Conservation (phyloP, 23 red algal genomes). For the Gracilaria vermiculophylla region DNA sequence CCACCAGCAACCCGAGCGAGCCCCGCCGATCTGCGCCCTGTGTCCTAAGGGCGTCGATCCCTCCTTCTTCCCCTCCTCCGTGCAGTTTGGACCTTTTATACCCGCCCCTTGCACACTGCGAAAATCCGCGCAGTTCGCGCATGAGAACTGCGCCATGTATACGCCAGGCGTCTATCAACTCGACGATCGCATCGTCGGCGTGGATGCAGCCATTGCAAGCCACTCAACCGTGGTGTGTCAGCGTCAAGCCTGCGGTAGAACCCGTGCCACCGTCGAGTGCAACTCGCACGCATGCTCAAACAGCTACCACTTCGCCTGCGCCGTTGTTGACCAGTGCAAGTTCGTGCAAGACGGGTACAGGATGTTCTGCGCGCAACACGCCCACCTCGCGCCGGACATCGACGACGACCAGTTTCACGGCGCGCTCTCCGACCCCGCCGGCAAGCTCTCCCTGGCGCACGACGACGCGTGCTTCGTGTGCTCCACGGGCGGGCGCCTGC, state of each 20-base stretch:
- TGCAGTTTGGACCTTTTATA: constrained; percentile 7
- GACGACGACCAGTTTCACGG: constrained; percentile 29
- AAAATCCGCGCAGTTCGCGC: background rate
- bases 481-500: constrained; percentile 18
- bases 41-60: constrained; percentile 38
- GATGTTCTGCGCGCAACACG: constrained; percentile 30
- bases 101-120: background rate
- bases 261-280: constrained; percentile 7
- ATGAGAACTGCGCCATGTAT: constrained; percentile 37
- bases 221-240: background rate
- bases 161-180: constrained; percentile 5
- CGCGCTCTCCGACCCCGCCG: background rate
- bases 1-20: background rate
- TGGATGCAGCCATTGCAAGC: background rate
- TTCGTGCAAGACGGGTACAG: constrained; percentile 39
- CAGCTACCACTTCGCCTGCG: constrained; percentile 37
- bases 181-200: background rate
- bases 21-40: background rate
- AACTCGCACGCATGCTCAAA: background rate
- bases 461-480: constrained; percentile 55
- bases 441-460: background rate
- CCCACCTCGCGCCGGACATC: background rate
- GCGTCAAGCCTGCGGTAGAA: constrained; percentile 15
- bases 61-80: background rate
- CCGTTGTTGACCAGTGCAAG: constrained; percentile 8